These are phyloP conservation scores for Suillus lakei DNA, from an alignment of 768 basidiomycete species.

Conservation along the genomic window DNA sequence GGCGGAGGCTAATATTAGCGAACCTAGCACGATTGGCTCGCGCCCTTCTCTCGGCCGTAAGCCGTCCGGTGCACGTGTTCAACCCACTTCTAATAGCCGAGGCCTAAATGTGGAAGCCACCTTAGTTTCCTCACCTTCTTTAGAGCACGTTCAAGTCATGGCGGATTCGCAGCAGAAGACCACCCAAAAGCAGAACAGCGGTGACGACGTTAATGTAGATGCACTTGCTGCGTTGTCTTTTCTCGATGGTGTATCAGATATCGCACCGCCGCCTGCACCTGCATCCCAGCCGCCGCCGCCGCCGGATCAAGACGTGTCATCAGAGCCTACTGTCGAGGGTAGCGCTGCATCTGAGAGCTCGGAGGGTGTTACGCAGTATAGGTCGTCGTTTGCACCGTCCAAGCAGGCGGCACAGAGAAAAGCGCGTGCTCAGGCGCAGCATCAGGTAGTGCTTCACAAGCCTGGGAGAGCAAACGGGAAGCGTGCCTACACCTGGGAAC, in stretches of 20 bases:
- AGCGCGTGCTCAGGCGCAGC: constrained; percentile 81
- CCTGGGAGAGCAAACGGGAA: constrained; percentile 64
- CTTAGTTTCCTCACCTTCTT: constrained; percentile 44
- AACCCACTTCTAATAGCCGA: constrained; percentile 41
- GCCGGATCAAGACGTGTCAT: constrained; percentile 28
- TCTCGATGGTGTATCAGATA: constrained; percentile 50
- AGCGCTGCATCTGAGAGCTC: constrained; percentile 21
- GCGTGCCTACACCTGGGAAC: constrained; percentile 46
- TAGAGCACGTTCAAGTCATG: constrained; percentile 37
- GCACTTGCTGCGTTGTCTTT: constrained; percentile 82
- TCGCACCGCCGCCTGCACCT: constrained; percentile 15
- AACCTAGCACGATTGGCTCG: constrained; percentile 44
- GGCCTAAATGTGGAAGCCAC: constrained; percentile 39
- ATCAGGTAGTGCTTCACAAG: constrained; percentile 74
- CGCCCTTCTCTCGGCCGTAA: constrained; percentile 57
- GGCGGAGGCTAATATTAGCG: constrained; percentile 30
- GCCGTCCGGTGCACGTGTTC: constrained; percentile 85
- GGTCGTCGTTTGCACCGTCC: constrained; percentile 89
- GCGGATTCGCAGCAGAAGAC: constrained; percentile 18
- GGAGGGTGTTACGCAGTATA: constrained; percentile 51
- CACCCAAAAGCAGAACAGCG: constrained; percentile 25
- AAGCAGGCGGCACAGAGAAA: constrained; percentile 85
- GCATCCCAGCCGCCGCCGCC: constrained; percentile 22
- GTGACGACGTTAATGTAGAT: constrained; percentile 64
- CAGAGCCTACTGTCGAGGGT: constrained; percentile 41